A percentile compares a stretch with the other conserved stretches of the same genome.
These are phyloP conservation scores for Fraxinus latifolia DNA, from an alignment of 305 asterid species.

Conservation along the genomic window DNA sequence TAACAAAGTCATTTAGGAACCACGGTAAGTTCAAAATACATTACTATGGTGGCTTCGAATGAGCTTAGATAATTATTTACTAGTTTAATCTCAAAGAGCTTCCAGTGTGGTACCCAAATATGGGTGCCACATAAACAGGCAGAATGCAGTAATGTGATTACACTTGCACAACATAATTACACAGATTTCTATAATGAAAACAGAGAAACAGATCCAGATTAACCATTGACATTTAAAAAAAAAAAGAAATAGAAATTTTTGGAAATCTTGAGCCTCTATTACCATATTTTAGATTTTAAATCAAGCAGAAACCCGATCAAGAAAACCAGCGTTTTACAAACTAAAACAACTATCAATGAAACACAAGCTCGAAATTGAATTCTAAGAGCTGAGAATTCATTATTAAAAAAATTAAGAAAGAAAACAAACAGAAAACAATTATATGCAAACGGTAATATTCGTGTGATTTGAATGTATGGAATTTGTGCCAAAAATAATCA, in stretches of 20 bases:
- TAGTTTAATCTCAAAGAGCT: background rate
- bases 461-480: background rate
- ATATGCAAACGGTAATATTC: background rate
- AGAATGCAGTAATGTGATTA: background rate
- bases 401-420: background rate
- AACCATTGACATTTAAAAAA: background rate
- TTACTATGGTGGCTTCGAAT: background rate
- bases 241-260: background rate
- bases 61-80: background rate
- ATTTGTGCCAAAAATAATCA: background rate
- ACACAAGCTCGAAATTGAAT: background rate
- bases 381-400: background rate
- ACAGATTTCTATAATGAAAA: background rate
- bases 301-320: background rate
- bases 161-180: background rate
- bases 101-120: background rate
- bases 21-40: background rate
- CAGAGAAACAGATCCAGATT: background rate
- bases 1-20: background rate
- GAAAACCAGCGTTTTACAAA: background rate
- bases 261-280: background rate
- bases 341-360: background rate
- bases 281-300: background rate
- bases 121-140: background rate
- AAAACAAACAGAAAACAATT: background rate